Conservation (phyloP, 441 rosid species). For the Melastoma candidum region DNA sequence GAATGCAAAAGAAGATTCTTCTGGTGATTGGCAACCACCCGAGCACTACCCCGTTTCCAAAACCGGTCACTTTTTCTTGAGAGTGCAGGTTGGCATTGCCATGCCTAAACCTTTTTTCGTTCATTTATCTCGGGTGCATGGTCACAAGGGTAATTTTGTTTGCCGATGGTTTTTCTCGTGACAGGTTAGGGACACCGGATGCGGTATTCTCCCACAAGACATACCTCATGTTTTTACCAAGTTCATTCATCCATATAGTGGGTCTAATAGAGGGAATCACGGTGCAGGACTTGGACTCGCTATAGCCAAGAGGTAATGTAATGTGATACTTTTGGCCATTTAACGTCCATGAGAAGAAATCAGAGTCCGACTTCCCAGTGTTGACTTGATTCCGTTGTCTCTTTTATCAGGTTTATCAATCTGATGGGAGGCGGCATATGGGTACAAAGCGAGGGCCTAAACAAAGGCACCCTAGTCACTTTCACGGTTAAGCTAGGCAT, state of each 20-base stretch:
- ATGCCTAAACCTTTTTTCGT: constrained; percentile 10
- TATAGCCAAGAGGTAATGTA: constrained; percentile 59
- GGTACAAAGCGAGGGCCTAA: constrained; percentile 76
- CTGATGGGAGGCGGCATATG: constrained; percentile 90
- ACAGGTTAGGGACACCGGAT: constrained; percentile 86
- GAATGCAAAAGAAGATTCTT: constrained; percentile 67
- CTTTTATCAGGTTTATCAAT: constrained; percentile 55
- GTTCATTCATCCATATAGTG: constrained; percentile 48
- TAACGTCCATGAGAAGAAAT: not conserved
- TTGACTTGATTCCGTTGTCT: constrained; percentile 3
- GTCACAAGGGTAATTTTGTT: not conserved
- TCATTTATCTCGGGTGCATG: not conserved
- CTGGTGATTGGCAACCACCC: constrained; percentile 57
- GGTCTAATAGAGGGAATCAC: constrained; percentile 30
- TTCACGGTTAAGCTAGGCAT: constrained; percentile 50
- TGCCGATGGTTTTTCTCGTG: not conserved
- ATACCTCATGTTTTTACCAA: constrained; percentile 54
- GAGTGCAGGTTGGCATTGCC: constrained; percentile 47
- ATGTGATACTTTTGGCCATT: not conserved
- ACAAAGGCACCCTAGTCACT: constrained; percentile 54
- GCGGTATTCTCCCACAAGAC: constrained; percentile 69
- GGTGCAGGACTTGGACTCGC: constrained; percentile 90
- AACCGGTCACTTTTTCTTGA: constrained; percentile 66
- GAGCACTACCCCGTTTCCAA: constrained; percentile 45
- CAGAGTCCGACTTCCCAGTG: constrained; percentile 1